phyloP scores from a whole-genome alignment of 768 basidiomycete species.

The Pulveroboletus sp. region DNA sequence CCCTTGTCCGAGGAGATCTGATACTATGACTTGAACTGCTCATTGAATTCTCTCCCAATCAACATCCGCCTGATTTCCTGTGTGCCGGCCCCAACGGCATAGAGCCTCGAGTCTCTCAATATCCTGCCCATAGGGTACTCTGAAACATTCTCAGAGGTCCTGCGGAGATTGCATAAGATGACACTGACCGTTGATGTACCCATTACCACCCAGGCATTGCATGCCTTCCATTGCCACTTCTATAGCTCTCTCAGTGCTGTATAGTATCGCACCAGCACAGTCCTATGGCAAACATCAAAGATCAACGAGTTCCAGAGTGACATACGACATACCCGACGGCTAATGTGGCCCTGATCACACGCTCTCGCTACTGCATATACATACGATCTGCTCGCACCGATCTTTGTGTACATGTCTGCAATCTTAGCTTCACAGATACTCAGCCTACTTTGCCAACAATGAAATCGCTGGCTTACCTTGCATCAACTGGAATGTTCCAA shows the following conservation, averaged over 20 bases:
- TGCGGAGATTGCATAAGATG: background rate
- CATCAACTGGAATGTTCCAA: slow-evolving; percentile 94
- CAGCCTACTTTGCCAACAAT: background rate
- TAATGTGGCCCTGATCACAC: slow-evolving; percentile 75
- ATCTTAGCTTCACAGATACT: slow-evolving; percentile 54
- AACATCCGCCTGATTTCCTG: slow-evolving; percentile 94
- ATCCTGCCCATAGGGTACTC: slow-evolving; percentile 90
- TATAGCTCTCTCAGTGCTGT: slow-evolving; percentile 87
- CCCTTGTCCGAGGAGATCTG: background rate
- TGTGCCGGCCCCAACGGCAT: slow-evolving; percentile 94
- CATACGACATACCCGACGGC: slow-evolving; percentile 56
- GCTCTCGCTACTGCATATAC: slow-evolving; percentile 91
- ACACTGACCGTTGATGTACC: slow-evolving; percentile 83
- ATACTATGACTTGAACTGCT: slow-evolving; percentile 42
- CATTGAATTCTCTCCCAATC: slow-evolving; percentile 90
- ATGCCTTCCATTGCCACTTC: slow-evolving; percentile 89
- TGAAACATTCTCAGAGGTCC: slow-evolving; percentile 26
- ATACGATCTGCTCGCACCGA: slow-evolving; percentile 83
- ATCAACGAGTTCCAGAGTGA: background rate
- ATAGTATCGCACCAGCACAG: slow-evolving; percentile 91
- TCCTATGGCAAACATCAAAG: slow-evolving; percentile 45
- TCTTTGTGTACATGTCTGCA: slow-evolving; percentile 92
- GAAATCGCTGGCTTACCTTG: slow-evolving; percentile 55
- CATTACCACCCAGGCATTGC: slow-evolving; percentile 94
- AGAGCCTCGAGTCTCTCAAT: slow-evolving; percentile 81